Evolutionary conservation across 2,329 filamentous ascomycete genomes (phyloP), one percentile per base, ranked within the genome.

Genomic region (Metarhizium guizhouense): DNA sequence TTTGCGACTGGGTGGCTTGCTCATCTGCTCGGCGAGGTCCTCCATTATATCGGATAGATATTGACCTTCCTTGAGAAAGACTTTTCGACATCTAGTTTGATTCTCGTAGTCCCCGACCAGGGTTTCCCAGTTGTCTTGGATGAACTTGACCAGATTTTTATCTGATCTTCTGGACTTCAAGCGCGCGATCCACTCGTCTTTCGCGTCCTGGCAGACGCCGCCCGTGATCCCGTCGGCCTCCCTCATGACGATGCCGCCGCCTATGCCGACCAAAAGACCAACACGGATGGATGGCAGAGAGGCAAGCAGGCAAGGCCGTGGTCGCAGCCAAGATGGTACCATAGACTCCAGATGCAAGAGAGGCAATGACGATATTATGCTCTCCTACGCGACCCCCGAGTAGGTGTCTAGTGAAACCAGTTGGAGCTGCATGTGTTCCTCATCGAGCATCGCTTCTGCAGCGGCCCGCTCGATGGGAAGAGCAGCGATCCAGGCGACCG

Each of bases 341-440:
- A 29, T 57, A 57, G 1, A 54, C 29, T 3, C 61, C 61, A 13
- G 55, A 55, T 4, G 58, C 40, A 13, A 63, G 55, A 4, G 54
- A 59, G 0, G 56, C 55, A 7, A 64, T 62, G 18, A 64, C 62
- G 11, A 64, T 43, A 20, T 63, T 62, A 45, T 65, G 63, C 11
- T 55, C 48, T 13, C 59, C 57, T 4, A 65, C 54, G 0, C 57
- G 57, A 3, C 63, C 64, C 47, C 56, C n/a, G 59, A 2, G 57
- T 58, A 45, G 18, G 54, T 52, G 10, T 25, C 30, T 52, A 6
- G 40, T 49, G 42, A 60, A 56, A 7, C 49, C 34, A 13, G 18
- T 16, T 13, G 56, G 38, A 2, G 48, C 16, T 7, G 34, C 54
- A 51, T 60, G 57, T 45, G n/a, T n/a, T 52, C 20, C 29, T 57